These are phyloP conservation scores for Pterocarpus santalinus DNA, from an alignment of 306 rosid species.

Conservation along the genomic window DNA sequence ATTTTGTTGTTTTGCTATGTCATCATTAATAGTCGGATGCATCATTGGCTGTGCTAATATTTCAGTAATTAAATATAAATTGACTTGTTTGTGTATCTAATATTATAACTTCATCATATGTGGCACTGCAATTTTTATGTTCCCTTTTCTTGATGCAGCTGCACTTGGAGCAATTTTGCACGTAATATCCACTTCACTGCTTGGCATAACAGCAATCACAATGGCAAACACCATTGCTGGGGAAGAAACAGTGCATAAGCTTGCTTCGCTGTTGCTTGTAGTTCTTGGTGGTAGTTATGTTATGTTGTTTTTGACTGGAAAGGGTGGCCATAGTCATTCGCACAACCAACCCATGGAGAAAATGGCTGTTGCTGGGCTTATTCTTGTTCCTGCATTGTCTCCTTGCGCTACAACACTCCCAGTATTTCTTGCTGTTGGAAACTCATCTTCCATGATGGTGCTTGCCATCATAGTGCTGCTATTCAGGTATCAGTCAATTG, in stretches of 20 bases:
- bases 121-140: constrained; percentile 1
- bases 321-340: constrained; percentile 92
- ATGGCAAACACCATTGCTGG: constrained; percentile 99
- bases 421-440: constrained; percentile 96
- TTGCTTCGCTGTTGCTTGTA: constrained; percentile 91
- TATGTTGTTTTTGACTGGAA: constrained; percentile 75
- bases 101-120: not conserved
- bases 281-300: constrained; percentile 89
- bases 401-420: constrained; percentile 99
- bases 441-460: constrained; percentile 96
- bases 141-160: constrained; percentile 65
- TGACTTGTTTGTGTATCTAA: not conserved
- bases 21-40: not conserved
- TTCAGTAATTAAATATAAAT: not conserved
- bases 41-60: not conserved
- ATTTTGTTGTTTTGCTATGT: not conserved
- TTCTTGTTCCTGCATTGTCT: constrained; percentile 95
- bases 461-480: constrained; percentile 91
- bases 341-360: constrained; percentile 99
- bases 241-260: constrained; percentile 97
- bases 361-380: constrained; percentile 99
- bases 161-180: constrained; percentile 97
- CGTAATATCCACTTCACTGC: constrained; percentile 91
- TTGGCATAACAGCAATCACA: constrained; percentile 96
- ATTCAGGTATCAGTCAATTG: constrained; percentile 66